These are phyloP conservation scores for Torulaspora maleeae DNA, from an alignment of 805 yeast genomes.

Conservation along the genomic window DNA sequence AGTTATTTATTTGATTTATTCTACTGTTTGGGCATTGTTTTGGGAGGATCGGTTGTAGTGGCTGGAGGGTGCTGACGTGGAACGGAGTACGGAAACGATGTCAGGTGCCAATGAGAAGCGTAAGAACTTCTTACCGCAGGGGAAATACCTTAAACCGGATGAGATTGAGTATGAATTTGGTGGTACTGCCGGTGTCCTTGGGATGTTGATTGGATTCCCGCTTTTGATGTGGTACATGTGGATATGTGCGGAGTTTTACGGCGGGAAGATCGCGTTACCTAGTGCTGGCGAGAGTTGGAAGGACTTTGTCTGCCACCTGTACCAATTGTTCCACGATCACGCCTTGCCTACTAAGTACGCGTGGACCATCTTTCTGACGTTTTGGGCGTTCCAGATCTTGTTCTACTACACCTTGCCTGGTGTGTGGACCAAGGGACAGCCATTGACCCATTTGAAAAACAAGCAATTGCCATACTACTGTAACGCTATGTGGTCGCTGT, in stretches of 20 bases:
- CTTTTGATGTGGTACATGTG: constrained; percentile 94
- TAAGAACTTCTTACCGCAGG: constrained; percentile 33
- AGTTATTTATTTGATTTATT: too few species aligned
- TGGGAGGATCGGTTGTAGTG: not conserved
- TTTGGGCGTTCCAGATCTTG: constrained; percentile 60
- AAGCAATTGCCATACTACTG: constrained; percentile 87
- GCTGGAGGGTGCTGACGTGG: not conserved
- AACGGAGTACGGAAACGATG: not conserved
- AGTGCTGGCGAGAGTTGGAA: constrained; percentile 50
- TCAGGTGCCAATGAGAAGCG: constrained; percentile 3
- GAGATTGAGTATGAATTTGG: constrained; percentile 86
- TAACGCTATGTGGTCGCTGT: constrained; percentile 84
- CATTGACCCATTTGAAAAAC: constrained; percentile 72
- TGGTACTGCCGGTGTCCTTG: constrained; percentile 82
- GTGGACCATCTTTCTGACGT: constrained; percentile 67
- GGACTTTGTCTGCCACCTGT: constrained; percentile 45
- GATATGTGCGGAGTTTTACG: constrained; percentile 78
- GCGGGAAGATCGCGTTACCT: constrained; percentile 71
- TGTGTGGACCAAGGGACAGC: constrained; percentile 91
- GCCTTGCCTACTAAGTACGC: constrained; percentile 59
- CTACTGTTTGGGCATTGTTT: too few species aligned
- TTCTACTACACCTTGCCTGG: constrained; percentile 89
- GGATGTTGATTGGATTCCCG: constrained; percentile 93
- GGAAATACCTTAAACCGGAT: constrained; percentile 42
- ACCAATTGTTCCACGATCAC: constrained; percentile 43